Conservation (phyloP, 2,329 filamentous ascomycete genomes). For the Aspergillus latus region DNA sequence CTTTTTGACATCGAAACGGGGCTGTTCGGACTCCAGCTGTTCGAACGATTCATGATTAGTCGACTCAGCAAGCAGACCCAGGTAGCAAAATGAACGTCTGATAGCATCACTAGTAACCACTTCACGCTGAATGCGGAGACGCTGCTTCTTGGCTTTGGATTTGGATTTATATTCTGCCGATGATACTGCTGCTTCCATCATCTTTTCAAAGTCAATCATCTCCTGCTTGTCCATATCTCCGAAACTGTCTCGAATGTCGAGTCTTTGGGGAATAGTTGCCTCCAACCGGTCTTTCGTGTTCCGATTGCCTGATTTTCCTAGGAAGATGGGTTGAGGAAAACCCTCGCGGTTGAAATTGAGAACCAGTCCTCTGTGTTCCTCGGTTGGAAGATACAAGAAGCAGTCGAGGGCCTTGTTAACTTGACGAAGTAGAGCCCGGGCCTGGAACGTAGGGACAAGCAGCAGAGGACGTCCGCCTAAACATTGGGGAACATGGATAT, state of each 20-base stretch:
- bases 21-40: constrained; percentile 22
- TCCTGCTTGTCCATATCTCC: constrained; percentile 15
- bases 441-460: constrained; percentile 67
- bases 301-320: constrained; percentile 57
- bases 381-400: constrained; percentile 59
- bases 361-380: constrained; percentile 57
- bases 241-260: neutral
- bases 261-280: constrained; percentile 30
- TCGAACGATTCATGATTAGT: constrained; percentile 25
- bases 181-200: constrained; percentile 55
- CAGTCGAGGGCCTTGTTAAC: constrained; percentile 60
- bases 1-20: constrained; percentile 46
- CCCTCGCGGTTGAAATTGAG: constrained; percentile 61
- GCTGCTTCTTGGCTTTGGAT: constrained; percentile 51
- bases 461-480: constrained; percentile 57
- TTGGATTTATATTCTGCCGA: constrained; percentile 53
- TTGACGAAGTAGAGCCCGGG: constrained; percentile 61
- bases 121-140: constrained; percentile 52
- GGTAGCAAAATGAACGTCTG: constrained; percentile 66
- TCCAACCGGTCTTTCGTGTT: constrained; percentile 43
- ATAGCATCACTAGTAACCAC: constrained; percentile 57
- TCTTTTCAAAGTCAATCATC: constrained; percentile 36
- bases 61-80: constrained; percentile 58
- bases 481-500: constrained; percentile 57
- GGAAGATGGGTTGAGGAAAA: constrained; percentile 65